Conservation (phyloP, 768 basidiomycete genomes). For the Lanmaoa rubissima region DNA sequence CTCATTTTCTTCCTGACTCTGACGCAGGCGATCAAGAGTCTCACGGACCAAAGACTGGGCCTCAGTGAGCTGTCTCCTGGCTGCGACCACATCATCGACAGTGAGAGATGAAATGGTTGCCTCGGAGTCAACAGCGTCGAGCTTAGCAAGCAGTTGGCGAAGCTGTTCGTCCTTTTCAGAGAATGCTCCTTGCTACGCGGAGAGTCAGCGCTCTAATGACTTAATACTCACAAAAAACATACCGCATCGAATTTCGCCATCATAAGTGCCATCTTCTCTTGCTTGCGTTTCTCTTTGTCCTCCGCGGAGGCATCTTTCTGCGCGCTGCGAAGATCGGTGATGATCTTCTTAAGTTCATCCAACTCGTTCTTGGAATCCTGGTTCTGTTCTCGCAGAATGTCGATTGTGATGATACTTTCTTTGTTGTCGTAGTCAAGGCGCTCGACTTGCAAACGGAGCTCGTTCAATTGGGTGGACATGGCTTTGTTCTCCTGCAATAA, state of each 20-base stretch:
- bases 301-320: slow-evolving; percentile 87
- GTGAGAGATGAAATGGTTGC: slow-evolving; percentile 55
- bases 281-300: slow-evolving; percentile 98
- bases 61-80: slow-evolving; percentile 86
- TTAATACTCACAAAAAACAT: slow-evolving; percentile 29
- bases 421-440: slow-evolving; percentile 95
- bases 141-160: slow-evolving; percentile 76
- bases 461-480: slow-evolving; percentile 91
- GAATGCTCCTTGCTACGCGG: slow-evolving; percentile 77
- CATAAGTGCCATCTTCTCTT: slow-evolving; percentile 99
- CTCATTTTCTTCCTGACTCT: slow-evolving; percentile 92
- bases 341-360: slow-evolving; percentile 82
- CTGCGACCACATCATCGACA: slow-evolving; percentile 73
- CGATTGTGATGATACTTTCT: slow-evolving; percentile 88
- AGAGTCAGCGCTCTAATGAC: slow-evolving; percentile 5
- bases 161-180: slow-evolving; percentile 96
- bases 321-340: slow-evolving; percentile 72
- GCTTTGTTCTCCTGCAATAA: slow-evolving; percentile 80
- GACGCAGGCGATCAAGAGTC: slow-evolving; percentile 83
- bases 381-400: slow-evolving; percentile 94
- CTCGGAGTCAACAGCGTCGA: slow-evolving; percentile 76
- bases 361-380: slow-evolving; percentile 81
- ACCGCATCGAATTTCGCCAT: slow-evolving; percentile 99
- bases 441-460: slow-evolving; percentile 88
- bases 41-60: slow-evolving; percentile 84